Percentiles rank a stretch among this genome's conserved stretches.
These are phyloP conservation scores for Mycena alexandri DNA, from an alignment of 768 basidiomycete species.

Conservation along the genomic window DNA sequence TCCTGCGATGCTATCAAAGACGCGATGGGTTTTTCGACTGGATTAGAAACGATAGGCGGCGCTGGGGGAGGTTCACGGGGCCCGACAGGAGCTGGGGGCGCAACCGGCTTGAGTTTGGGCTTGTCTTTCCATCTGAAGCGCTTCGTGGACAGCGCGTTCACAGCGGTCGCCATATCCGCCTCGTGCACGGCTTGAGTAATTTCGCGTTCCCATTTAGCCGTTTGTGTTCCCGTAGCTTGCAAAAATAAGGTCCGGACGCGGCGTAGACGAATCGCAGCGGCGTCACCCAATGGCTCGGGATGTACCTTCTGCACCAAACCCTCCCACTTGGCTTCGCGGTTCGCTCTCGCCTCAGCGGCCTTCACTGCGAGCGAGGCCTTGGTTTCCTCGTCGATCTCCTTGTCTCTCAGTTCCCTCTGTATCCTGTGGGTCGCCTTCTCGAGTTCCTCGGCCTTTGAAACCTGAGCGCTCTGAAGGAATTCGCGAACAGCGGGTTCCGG, in stretches of 20 bases:
- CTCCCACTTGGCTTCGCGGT: slow-evolving; percentile 78
- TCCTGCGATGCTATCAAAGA: slow-evolving; percentile 66
- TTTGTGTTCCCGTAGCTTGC: slow-evolving; percentile 64
- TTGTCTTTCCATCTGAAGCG: slow-evolving; percentile 13
- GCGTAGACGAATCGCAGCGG: slow-evolving; percentile 64
- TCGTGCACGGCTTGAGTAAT: slow-evolving; percentile 69
- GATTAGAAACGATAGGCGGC: slow-evolving; percentile 56
- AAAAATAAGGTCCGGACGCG: slow-evolving; percentile 70
- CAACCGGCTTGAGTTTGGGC: not conserved
- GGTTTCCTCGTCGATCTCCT: slow-evolving; percentile 56
- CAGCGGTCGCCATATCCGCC: slow-evolving; percentile 55
- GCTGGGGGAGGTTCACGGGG: slow-evolving; percentile 45
- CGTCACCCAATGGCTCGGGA: slow-evolving; percentile 63
- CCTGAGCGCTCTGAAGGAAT: slow-evolving; percentile 58
- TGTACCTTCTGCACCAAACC: slow-evolving; percentile 66
- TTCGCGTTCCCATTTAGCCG: slow-evolving; percentile 73
- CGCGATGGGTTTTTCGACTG: slow-evolving; percentile 65
- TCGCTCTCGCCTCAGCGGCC: slow-evolving; percentile 69
- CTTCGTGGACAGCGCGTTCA: slow-evolving; percentile 9
- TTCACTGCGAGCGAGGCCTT: slow-evolving; percentile 71
- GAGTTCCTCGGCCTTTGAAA: slow-evolving; percentile 56
- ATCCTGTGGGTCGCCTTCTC: slow-evolving; percentile 56
- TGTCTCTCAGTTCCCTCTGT: slow-evolving; percentile 50
- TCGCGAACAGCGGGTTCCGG: slow-evolving; percentile 61
- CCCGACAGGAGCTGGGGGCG: slow-evolving; percentile 24